phyloP scores from a whole-genome alignment of 768 basidiomycete genomes.

The Lepiota subincarnata region DNA sequence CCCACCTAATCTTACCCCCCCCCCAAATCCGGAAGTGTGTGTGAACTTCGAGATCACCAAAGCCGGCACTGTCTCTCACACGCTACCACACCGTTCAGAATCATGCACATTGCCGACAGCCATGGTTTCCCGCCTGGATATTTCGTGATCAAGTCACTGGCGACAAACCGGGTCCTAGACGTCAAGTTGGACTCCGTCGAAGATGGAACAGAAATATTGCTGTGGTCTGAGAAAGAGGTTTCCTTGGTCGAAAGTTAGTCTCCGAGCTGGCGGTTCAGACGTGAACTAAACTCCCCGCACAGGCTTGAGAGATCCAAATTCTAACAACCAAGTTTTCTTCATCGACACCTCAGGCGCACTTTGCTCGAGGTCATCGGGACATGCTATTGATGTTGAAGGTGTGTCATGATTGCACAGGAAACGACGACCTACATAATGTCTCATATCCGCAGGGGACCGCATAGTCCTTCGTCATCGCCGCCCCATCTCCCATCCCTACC shows the following conservation, averaged over 20 bases:
- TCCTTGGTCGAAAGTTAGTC: constrained; percentile 73
- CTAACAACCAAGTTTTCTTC: constrained; percentile 84
- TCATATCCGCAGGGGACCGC: constrained; percentile 43
- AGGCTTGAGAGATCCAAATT: constrained; percentile 66
- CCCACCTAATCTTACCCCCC: background rate
- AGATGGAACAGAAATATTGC: constrained; percentile 58
- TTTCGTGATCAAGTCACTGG: constrained; percentile 57
- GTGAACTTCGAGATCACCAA: background rate
- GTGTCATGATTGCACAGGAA: background rate
- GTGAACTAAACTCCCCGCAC: background rate
- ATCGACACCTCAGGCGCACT: constrained; percentile 73
- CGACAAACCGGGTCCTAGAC: constrained; percentile 53
- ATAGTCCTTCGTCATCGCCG: constrained; percentile 75
- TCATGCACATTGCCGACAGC: background rate
- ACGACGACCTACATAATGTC: background rate
- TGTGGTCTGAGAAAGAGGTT: constrained; percentile 72
- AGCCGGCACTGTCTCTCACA: background rate
- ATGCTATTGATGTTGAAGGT: constrained; percentile 82
- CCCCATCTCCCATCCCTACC: constrained; percentile 72
- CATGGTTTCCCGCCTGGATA: constrained; percentile 53
- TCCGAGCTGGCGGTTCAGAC: background rate
- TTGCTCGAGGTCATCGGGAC: constrained; percentile 75
- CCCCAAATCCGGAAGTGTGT: background rate
- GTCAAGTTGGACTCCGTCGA: constrained; percentile 47
- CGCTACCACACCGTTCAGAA: background rate